These are phyloP conservation scores for Haplosporangium sp. DNA, from an alignment of 371 early-diverging fungal species.

Conservation along the genomic window DNA sequence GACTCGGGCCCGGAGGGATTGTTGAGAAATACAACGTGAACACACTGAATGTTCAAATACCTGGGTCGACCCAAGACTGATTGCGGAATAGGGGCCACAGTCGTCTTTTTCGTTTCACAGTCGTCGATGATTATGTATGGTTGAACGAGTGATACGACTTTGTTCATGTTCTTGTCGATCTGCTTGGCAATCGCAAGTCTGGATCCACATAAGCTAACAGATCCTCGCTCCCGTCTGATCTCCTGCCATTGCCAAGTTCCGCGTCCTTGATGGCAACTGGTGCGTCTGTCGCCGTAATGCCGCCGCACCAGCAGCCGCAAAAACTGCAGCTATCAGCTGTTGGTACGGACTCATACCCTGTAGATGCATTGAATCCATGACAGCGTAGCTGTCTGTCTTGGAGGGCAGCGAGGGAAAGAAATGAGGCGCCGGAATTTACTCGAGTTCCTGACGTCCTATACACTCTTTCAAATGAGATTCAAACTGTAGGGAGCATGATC, in stretches of 20 bases:
- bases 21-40: not conserved
- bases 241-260: no score
- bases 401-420: conserved; percentile 1
- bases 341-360: no score
- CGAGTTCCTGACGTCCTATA: conserved; percentile 14
- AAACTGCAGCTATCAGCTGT: no score
- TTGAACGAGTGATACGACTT: not conserved
- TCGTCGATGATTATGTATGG: not conserved
- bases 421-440: conserved; percentile 15
- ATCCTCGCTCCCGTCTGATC: no score
- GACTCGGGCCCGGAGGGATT: not conserved
- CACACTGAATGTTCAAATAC: conserved; percentile 6
- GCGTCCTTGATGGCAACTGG: no score
- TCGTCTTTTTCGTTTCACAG: not conserved
- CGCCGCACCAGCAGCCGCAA: no score
- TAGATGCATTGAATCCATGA: not conserved
- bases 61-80: not conserved
- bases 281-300: no score
- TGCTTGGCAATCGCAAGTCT: no score
- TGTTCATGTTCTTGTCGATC: not conserved
- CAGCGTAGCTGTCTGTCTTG: not conserved
- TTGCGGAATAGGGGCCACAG: not conserved
- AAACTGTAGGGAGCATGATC: conserved; percentile 9
- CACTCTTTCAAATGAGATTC: conserved; percentile 10
- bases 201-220: no score